Percentiles rank a stretch among this genome's conserved stretches.
Conservation (phyloP, 1,139 yeast genomes). For the Barnettozyma hawaiiensis region DNA sequence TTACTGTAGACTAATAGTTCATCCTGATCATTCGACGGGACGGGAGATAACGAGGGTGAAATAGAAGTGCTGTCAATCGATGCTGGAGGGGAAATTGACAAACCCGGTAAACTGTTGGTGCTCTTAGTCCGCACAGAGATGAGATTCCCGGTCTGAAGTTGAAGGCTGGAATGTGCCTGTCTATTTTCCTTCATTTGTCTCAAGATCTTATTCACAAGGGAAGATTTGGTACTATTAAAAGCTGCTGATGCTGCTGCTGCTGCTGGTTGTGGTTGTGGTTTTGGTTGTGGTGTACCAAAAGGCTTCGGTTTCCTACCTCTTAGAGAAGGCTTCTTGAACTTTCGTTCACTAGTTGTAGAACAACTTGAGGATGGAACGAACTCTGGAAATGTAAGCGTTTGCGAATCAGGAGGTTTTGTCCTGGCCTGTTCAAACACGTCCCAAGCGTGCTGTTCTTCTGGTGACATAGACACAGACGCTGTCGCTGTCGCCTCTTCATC, state of each 20-base stretch:
- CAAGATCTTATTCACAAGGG: conserved; percentile 16
- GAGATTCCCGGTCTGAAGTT: not conserved
- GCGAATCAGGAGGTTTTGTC: conserved; percentile 4
- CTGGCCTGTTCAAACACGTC: conserved; percentile 20
- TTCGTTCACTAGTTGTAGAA: conserved; percentile 4
- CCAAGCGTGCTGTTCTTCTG: conserved; percentile 24
- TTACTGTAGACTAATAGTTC: not conserved
- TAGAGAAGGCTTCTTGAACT: conserved; percentile 21
- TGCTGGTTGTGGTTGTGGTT: too few relatives aligned
- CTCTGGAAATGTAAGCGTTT: not conserved
- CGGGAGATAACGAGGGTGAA: conserved; percentile 8
- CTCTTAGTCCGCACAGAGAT: not conserved
- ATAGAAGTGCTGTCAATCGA: not conserved
- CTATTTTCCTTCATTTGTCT: conserved; percentile 19
- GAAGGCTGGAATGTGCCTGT: not conserved
- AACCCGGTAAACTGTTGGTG: conserved; percentile 3
- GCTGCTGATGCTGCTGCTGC: not conserved
- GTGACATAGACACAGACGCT: conserved; percentile 11
- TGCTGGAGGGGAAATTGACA: conserved; percentile 8
- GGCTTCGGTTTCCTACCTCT: conserved; percentile 7
- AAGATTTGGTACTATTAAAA: not conserved
- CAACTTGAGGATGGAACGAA: not conserved
- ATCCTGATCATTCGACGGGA: not conserved
- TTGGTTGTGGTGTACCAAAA: not conserved
- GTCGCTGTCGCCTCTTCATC: conserved; percentile 12